Evolutionary conservation across 805 yeast species (phyloP).

Genomic region (Jamesozyma piceae): DNA sequence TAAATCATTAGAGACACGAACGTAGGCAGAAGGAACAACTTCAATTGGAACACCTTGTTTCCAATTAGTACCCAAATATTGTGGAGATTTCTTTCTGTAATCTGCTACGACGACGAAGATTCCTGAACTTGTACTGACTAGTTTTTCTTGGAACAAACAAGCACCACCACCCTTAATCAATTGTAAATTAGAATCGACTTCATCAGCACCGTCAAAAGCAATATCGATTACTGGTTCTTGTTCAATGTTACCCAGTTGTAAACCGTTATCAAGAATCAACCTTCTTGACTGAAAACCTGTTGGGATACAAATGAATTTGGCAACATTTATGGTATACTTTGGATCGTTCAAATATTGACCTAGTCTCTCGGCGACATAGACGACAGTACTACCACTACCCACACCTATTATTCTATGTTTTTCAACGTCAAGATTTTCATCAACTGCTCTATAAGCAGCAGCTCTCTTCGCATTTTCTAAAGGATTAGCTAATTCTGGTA

Average conservation of each 20-base stretch:
- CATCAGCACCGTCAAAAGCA: constrained; percentile 98
- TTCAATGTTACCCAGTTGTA: constrained; percentile 71
- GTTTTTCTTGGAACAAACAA: constrained; percentile 90
- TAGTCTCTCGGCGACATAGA: constrained; percentile 91
- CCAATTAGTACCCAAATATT: constrained; percentile 71
- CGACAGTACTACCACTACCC: constrained; percentile 95
- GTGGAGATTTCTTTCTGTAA: constrained; percentile 67
- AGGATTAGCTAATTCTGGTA: constrained; percentile 20
- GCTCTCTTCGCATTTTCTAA: constrained; percentile 79
- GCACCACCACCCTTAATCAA: constrained; percentile 99
- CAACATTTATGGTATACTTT: constrained; percentile 28
- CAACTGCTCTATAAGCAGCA: constrained; percentile 90
- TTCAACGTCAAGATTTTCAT: constrained; percentile 47
- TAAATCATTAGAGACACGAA: constrained; percentile 62
- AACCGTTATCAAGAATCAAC: constrained; percentile 72
- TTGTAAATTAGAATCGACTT: constrained; percentile 71
- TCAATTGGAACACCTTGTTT: constrained; percentile 89
- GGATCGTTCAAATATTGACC: constrained; percentile 41
- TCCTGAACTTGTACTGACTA: constrained; percentile 74
- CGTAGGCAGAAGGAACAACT: constrained; percentile 81
- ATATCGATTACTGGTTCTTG: constrained; percentile 76
- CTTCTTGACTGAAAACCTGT: constrained; percentile 94
- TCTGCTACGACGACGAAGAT: constrained; percentile 87
- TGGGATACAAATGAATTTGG: constrained; percentile 69
- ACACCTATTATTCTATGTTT: constrained; percentile 74